Percentiles rank a stretch among this genome's conserved stretches.
Evolutionary conservation across 1,139 yeast genomes (phyloP).

Genomic region (Eremothecium cymbalariae): DNA sequence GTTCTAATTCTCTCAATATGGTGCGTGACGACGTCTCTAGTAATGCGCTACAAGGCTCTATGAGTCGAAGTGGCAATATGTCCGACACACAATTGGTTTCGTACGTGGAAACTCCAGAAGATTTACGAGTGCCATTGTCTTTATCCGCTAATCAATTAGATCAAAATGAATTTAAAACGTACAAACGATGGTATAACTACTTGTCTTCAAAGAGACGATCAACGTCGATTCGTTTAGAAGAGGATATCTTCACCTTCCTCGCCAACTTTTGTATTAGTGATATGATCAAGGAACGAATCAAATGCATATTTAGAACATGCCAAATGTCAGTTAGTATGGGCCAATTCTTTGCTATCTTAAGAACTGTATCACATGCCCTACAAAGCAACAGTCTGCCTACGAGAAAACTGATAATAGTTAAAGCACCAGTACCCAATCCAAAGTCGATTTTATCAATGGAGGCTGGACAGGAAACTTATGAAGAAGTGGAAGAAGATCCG

Average conservation of each 20-base stretch:
- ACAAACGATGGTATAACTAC: constrained; percentile 70
- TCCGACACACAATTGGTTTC: constrained; percentile 5
- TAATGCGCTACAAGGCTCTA: too few species aligned
- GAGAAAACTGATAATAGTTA: constrained; percentile 42
- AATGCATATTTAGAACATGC: constrained; percentile 44
- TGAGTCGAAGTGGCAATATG: neutral
- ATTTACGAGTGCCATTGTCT: constrained; percentile 46
- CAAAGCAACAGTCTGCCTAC: constrained; percentile 40
- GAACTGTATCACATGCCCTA: constrained; percentile 50
- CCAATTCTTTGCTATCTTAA: constrained; percentile 63
- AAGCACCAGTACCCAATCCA: constrained; percentile 60
- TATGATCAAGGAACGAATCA: constrained; percentile 39
- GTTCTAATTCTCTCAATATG: too few species aligned
- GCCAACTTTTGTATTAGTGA: constrained; percentile 50
- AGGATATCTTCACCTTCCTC: constrained; percentile 56
- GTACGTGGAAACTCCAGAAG: constrained; percentile 26
- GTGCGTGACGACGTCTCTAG: too few species aligned
- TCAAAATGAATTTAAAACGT: constrained; percentile 58
- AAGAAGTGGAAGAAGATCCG: constrained; percentile 25
- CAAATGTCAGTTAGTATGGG: constrained; percentile 54
- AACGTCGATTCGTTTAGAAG: constrained; percentile 45
- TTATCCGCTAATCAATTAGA: constrained; percentile 55
- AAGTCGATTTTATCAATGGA: constrained; percentile 52
- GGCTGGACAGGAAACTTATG: constrained; percentile 31
- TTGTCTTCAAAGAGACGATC: constrained; percentile 50